Conservation (phyloP, 352 stramenopile species). For the Lagenidium giganteum region DNA sequence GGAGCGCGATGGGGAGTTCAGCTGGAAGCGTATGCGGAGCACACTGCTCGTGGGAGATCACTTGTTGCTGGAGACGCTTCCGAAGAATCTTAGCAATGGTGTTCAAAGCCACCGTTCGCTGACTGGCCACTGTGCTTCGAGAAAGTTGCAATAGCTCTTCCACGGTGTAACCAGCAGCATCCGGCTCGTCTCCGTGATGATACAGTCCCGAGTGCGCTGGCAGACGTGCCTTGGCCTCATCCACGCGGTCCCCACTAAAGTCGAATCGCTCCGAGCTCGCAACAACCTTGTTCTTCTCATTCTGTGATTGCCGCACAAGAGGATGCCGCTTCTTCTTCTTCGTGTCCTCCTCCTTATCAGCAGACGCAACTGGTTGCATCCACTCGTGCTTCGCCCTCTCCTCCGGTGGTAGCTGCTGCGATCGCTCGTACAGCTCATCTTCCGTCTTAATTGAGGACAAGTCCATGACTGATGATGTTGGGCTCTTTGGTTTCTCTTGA, state of each 20-base stretch:
- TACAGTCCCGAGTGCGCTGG: conserved; percentile 66
- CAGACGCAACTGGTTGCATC: conserved; percentile 33
- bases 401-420: conserved; percentile 42
- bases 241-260: conserved; percentile 36
- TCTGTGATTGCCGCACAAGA: conserved; percentile 3
- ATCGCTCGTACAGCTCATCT: conserved; percentile 42
- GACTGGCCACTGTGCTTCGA: conserved; percentile 62
- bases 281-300: conserved; percentile 12
- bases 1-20: conserved; percentile 21
- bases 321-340: neutral
- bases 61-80: conserved; percentile 23
- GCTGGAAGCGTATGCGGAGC: conserved; percentile 7
- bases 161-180: conserved; percentile 68
- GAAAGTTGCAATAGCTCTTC: conserved; percentile 67
- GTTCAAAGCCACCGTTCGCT: conserved; percentile 58
- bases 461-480: conserved; percentile 20
- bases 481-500: neutral
- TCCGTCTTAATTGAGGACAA: conserved; percentile 56
- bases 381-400: conserved; percentile 76
- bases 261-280: conserved; percentile 65
- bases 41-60: neutral
- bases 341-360: neutral
- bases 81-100: conserved; percentile 61
- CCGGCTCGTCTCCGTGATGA: conserved; percentile 72
- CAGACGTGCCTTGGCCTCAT: conserved; percentile 7